Conservation (phyloP, 371 early-diverging fungal species). For the Dipsacomyces acuminosporus region DNA sequence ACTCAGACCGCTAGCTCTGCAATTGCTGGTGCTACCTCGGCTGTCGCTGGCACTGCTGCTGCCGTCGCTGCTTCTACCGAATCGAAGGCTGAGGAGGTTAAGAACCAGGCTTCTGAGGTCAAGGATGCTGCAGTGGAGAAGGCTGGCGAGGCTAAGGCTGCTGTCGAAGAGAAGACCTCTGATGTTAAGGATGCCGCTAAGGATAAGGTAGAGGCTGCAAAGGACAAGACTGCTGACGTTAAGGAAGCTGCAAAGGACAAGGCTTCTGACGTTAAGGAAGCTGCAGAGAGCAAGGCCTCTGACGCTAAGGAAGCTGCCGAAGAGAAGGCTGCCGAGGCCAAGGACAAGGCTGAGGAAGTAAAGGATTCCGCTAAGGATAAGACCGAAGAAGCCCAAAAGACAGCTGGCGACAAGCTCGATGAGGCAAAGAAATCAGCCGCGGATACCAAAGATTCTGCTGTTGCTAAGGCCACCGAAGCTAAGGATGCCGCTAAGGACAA, state of each 20-base stretch:
- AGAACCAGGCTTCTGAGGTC: neutral
- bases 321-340: too few species aligned
- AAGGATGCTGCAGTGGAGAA: neutral
- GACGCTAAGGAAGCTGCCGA: neutral
- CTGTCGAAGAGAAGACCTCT: slow-evolving; percentile 7
- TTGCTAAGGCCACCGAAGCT: slow-evolving; percentile 1
- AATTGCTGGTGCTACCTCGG: too few species aligned
- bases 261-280: slow-evolving; percentile 1
- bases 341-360: slow-evolving; percentile 4
- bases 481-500: slow-evolving; percentile 7
- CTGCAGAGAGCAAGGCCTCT: neutral
- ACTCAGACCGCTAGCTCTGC: too few species aligned
- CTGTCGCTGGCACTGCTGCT: slow-evolving; percentile 12
- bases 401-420: slow-evolving; percentile 3
- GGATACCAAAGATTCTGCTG: slow-evolving; percentile 1
- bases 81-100: slow-evolving; percentile 1
- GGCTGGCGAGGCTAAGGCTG: slow-evolving; percentile 10
- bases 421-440: too few species aligned
- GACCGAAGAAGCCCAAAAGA: slow-evolving; percentile 1
- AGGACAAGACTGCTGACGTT: slow-evolving; percentile 8
- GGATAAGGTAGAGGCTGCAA: neutral
- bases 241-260: neutral
- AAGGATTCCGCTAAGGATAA: slow-evolving; percentile 2
- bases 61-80: too few species aligned
- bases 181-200: slow-evolving; percentile 3